Evolutionary conservation across 345 rosid species (phyloP), one percentile per base, ranked within the genome.

Genomic region (Euclidium syriacum): DNA sequence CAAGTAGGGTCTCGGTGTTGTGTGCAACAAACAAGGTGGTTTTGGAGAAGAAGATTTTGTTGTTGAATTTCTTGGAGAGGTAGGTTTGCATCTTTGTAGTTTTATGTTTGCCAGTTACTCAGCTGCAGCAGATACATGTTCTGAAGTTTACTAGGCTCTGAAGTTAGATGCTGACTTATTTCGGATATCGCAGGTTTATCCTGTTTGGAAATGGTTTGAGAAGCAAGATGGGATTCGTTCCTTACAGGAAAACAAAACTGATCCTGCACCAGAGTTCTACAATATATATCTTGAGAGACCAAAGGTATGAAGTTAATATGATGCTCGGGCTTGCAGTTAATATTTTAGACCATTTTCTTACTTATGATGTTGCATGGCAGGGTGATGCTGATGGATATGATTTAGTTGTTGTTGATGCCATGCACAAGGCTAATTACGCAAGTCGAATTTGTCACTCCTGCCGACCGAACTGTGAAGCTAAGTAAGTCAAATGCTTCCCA

Each of bases 381-480:
- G 99, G 99, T 71, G 99, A 95, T 71, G 95, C 97, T n/a, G 97
- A 83, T 80, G 99, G 99, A 33, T 95, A 87, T 76, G 99, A 95
- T 83, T 78, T 95, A 74, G 97, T 95, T 64, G 99, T 95, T 39
- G 99, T 95, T 58, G 99, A 95, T 78, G 99, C 99, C 44, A 95
- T 95, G 99, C 99, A 95, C 70, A 95, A 87, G 72, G 99, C 99
- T 52, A 95, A 90, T 77, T 95, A 95, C 62, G 99, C 99, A 1
- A 95, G 99, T 72, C 90, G 99, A 65, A 95, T 95, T 17, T 95
- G 99, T 78, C 99, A 95, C 78, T 95, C 99, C n/a, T 95, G 99
- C 80, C 90, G 86, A 62, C 99, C 99, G 65, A 95, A 95, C 72
- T 95, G 99, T 63, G 96, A 90, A 80, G 99, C 99, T 26, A 95